phyloP scores from a whole-genome alignment of 1,284 basidiomycete genomes.

The Cystobasidium pallidum region DNA sequence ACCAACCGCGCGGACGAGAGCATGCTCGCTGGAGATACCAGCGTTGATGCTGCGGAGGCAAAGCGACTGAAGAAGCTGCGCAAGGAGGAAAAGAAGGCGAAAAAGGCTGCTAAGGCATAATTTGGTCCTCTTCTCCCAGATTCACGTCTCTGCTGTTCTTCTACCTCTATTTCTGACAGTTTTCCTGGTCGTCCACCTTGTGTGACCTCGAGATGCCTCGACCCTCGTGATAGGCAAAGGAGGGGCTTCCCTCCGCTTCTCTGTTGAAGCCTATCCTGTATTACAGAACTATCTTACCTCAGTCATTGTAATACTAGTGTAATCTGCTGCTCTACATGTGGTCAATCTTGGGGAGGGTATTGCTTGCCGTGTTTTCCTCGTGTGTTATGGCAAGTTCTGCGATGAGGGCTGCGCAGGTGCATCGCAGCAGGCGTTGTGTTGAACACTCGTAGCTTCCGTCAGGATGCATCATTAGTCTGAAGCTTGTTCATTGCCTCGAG shows the following conservation, averaged over 20 bases:
- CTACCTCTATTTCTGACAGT: not conserved
- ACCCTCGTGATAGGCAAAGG: not conserved
- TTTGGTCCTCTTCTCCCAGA: not conserved
- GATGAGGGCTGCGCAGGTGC: too few species aligned
- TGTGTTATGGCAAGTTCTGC: too few species aligned
- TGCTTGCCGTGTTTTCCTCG: too few species aligned
- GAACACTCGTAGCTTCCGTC: too few species aligned
- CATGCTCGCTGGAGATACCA: slow-evolving; percentile 24
- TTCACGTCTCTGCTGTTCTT: not conserved
- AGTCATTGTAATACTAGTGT: slow-evolving; percentile 20
- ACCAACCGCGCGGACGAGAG: slow-evolving; percentile 36
- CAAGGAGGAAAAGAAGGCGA: slow-evolving; percentile 48
- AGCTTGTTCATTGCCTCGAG: too few species aligned
- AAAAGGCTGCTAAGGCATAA: slow-evolving; percentile 38
- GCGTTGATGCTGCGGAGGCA: slow-evolving; percentile 28
- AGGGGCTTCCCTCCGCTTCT: not conserved
- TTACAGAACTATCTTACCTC: not conserved
- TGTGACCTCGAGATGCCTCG: not conserved
- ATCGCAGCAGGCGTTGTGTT: too few species aligned
- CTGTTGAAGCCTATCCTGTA: not conserved
- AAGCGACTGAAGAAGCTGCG: slow-evolving; percentile 54
- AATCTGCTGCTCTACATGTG: not conserved
- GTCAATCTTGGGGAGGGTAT: too few species aligned
- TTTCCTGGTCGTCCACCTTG: not conserved
- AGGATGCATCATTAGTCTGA: too few species aligned